Percentiles rank a stretch among this genome's conserved stretches.
Evolutionary conservation across 2,329 filamentous ascomycete species (phyloP).

Genomic region (Knufia petricola): DNA sequence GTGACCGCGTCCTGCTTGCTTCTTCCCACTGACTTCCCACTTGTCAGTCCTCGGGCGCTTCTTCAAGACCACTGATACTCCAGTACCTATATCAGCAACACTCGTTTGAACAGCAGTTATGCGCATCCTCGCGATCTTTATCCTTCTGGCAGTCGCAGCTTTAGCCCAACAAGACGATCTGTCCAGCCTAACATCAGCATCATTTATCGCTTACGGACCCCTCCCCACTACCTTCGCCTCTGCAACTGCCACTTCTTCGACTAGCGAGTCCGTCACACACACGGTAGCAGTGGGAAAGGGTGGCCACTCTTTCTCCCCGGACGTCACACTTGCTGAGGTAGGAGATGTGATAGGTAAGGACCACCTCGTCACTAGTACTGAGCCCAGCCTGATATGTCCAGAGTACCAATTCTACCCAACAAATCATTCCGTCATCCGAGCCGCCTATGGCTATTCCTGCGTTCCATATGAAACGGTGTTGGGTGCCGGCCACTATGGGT

Average conservation of each 20-base stretch:
- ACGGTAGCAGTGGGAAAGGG: conserved; percentile 16
- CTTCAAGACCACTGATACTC: too few species aligned
- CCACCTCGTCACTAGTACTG: not conserved
- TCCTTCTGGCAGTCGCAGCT: not conserved
- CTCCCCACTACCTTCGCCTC: not conserved
- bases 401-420: conserved; percentile 52
- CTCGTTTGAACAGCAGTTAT: not conserved
- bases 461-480: conserved; percentile 46
- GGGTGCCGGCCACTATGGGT: conserved; percentile 41
- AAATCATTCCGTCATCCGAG: conserved; percentile 55
- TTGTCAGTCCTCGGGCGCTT: not conserved
- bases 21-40: not conserved
- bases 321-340: conserved; percentile 16
- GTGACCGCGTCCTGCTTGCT: not conserved
- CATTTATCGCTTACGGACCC: not conserved
- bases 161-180: not conserved
- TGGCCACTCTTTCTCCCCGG: conserved; percentile 19
- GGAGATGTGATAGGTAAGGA: conserved; percentile 19
- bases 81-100: not conserved
- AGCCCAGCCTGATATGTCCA: not conserved
- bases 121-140: not conserved
- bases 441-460: conserved; percentile 52
- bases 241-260: conserved; percentile 11
- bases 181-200: not conserved
- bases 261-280: conserved; percentile 16